Evolutionary conservation across 805 yeast species (phyloP).

Genomic region (Starmerella apicola): DNA sequence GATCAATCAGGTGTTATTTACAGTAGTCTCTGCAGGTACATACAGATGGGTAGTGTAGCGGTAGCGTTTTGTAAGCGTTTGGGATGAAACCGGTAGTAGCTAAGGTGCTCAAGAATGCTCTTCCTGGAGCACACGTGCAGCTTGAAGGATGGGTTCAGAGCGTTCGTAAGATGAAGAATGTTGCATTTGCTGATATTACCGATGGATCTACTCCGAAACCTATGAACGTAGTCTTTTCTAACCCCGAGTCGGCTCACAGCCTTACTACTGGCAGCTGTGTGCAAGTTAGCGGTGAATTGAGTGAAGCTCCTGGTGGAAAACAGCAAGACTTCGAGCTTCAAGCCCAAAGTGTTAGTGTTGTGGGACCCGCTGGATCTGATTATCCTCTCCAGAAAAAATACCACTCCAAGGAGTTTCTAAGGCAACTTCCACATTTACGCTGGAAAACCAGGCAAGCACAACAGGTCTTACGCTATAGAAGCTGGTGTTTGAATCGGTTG

Average conservation of each 20-base stretch:
- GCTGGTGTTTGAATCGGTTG: conserved; percentile 46
- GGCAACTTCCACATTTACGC: conserved; percentile 64
- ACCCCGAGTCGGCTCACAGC: conserved; percentile 19
- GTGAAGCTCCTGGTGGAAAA: conserved; percentile 34
- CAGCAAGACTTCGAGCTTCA: conserved; percentile 46
- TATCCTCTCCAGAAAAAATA: conserved; percentile 80
- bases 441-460: conserved; percentile 59
- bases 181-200: conserved; percentile 64
- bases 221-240: conserved; percentile 41
- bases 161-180: conserved; percentile 57
- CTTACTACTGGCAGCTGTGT: conserved; percentile 38
- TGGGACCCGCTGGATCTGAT: conserved; percentile 49
- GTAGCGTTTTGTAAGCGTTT: too few species aligned
- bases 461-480: conserved; percentile 59
- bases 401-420: conserved; percentile 51
- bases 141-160: conserved; percentile 68
- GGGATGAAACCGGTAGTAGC: background rate
- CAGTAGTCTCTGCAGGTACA: too few species aligned
- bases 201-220: conserved; percentile 59
- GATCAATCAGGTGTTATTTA: too few species aligned
- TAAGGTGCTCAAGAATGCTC: background rate
- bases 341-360: conserved; percentile 30
- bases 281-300: conserved; percentile 34
- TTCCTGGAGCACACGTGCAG: conserved; percentile 14
- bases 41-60: too few species aligned